Base-by-base conservation (phyloP, 768 basidiomycete species). In the Rhodotorula toruloides region DNA sequence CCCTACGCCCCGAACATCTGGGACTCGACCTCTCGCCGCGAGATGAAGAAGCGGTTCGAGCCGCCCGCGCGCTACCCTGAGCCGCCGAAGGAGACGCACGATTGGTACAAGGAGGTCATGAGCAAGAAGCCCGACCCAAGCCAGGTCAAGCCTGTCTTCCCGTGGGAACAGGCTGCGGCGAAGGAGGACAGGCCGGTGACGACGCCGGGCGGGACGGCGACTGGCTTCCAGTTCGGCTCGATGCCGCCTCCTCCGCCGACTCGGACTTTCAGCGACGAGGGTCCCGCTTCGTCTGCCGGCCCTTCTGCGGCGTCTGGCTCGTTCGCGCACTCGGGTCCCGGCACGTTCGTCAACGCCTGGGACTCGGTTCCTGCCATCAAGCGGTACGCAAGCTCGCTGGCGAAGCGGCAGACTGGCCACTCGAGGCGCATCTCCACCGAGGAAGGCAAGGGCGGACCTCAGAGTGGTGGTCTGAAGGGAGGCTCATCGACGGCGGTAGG, bases 1-100 rank as follows among this genome's bases (percentile, higher is more conserved):
- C 83, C 87, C 0, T 87, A 89, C 76, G 94, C 88, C 76, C 82
- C 85, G 42, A 91, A 93, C 75, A 82, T 85, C 36, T 97, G 93
- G 94, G 92, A 97, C 75, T 78, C 75, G 80, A 83, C 65, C 79
- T 84, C 25, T 78, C 78, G 47, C 77, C 36, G 77, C 81, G 55
- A 65, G 44, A 50, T 40, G 22, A 49, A 56, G 19, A 64, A 76
- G 25, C 83, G 89, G 72, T 89, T 89, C 78, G 77, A 82, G 55
- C 79, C 85, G 14, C 85, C 87, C 3, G 81, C 83, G 7, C 77
- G 81, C 1, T 78, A 87, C 43, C 81, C 83, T 37, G 87, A 87
- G 48, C 86, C 90, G 29, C 85, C 86, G 53, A 78, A 82, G 34
- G 79, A 86, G 48, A 80, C 87, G n/a, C 84, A 89, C 74, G 89